These are phyloP conservation scores for Xylaria sp. DNA, from an alignment of 2,329 filamentous ascomycete species.

Conservation along the genomic window DNA sequence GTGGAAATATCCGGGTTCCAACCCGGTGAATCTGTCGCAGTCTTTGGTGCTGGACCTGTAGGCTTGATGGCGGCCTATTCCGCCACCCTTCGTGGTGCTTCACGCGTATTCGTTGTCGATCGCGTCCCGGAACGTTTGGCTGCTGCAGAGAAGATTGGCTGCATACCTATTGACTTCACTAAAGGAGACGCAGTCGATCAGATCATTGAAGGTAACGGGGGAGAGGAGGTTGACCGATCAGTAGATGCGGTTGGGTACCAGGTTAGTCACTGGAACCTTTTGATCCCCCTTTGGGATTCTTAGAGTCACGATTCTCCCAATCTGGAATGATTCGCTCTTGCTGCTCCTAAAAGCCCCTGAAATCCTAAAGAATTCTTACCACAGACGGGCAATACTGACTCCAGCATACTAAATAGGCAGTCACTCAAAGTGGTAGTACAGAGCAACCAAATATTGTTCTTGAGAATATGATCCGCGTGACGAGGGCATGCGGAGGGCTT, in stretches of 20 bases:
- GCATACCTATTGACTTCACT: constrained; percentile 50
- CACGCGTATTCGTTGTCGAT: constrained; percentile 49
- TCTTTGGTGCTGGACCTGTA: constrained; percentile 52
- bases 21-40: constrained; percentile 39
- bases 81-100: constrained; percentile 48
- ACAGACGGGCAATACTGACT: no score
- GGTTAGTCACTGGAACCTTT: no score
- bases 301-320: no score
- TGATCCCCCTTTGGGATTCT: no score
- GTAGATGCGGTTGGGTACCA: constrained; percentile 44
- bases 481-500: constrained; percentile 22
- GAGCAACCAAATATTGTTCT: constrained; percentile 20
- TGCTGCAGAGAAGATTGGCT: constrained; percentile 46
- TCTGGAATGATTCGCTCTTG: no score
- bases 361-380: no score
- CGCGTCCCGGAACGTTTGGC: constrained; percentile 43
- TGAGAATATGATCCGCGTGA: constrained; percentile 19
- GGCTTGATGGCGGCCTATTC: constrained; percentile 50
- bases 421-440: constrained; percentile 12
- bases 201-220: constrained; percentile 44
- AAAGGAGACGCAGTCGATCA: constrained; percentile 45
- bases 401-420: no score
- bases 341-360: no score
- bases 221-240: constrained; percentile 36
- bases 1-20: constrained; percentile 22